Conservation (phyloP, 2,329 filamentous ascomycete species). For the Botrytis paeoniae region DNA sequence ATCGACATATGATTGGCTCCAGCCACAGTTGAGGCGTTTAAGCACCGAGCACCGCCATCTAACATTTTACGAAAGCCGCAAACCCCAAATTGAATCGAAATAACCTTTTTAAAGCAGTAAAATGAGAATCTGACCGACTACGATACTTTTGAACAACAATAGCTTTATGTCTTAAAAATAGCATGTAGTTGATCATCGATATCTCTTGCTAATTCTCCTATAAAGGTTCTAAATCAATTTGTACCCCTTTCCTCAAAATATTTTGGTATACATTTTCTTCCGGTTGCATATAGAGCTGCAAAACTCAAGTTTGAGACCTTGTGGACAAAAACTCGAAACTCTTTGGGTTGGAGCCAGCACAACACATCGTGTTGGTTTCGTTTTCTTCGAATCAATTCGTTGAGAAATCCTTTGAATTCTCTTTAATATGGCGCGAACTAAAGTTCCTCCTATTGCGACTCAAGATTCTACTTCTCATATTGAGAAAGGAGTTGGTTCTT, state of each 20-base stretch:
- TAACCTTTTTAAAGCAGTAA: conserved; percentile 17
- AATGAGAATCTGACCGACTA: conserved; percentile 20
- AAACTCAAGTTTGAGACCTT: conserved; percentile 11
- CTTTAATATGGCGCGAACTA: conserved; percentile 22
- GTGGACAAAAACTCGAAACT: conserved; percentile 9
- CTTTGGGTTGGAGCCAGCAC: conserved; percentile 14
- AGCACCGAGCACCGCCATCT: conserved; percentile 1
- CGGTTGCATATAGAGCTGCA: not conserved
- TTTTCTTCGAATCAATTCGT: not conserved
- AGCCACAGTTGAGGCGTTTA: conserved; percentile 15
- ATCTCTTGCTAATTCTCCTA: conserved; percentile 1
- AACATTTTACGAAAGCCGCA: conserved; percentile 3
- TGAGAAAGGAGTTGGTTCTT: conserved; percentile 17
- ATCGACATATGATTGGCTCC: conserved; percentile 15
- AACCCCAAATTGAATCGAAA: conserved; percentile 7
- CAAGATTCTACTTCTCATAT: conserved; percentile 10
- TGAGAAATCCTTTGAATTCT: conserved; percentile 12
- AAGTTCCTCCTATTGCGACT: conserved; percentile 20
- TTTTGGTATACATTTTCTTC: conserved; percentile 9
- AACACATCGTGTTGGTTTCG: conserved; percentile 7
- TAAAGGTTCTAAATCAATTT: conserved; percentile 7
- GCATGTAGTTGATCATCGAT: conserved; percentile 4
- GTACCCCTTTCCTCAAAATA: not conserved
- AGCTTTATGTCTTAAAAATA: conserved; percentile 11
- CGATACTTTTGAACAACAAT: conserved; percentile 11